These are phyloP conservation scores for Ceriops tagal DNA, from an alignment of 345 rosid genomes.

Conservation along the genomic window DNA sequence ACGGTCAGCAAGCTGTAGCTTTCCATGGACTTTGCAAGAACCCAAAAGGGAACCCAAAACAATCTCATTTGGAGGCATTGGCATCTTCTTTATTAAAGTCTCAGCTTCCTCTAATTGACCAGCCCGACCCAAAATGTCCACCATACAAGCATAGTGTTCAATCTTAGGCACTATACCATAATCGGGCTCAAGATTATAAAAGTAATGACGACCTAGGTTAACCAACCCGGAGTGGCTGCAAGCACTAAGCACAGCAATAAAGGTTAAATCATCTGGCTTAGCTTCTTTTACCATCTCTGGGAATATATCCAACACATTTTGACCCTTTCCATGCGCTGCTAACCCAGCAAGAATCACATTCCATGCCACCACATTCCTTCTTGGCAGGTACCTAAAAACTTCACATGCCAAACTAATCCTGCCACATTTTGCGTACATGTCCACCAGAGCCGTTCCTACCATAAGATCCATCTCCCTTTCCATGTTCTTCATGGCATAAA, in stretches of 20 bases:
- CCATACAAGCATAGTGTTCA: conserved; percentile 87
- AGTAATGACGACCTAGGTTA: conserved; percentile 48
- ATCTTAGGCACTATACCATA: conserved; percentile 52
- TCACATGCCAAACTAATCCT: conserved; percentile 44
- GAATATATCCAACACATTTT: conserved; percentile 47
- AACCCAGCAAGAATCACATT: conserved; percentile 70
- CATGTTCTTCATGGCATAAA: conserved; percentile 50
- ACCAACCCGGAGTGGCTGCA: conserved; percentile 82
- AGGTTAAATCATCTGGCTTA: conserved; percentile 65
- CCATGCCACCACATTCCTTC: conserved; percentile 75
- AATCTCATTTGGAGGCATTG: conserved; percentile 71
- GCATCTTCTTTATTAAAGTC: conserved; percentile 51
- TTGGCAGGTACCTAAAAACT: conserved; percentile 48
- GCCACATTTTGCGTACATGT: conserved; percentile 90
- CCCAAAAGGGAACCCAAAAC: conserved; percentile 80
- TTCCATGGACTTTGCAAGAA: conserved; percentile 60
- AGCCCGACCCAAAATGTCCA: conserved; percentile 80
- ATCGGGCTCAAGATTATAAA: conserved; percentile 35
- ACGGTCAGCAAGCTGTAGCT: conserved; percentile 52
- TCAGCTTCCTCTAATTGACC: conserved; percentile 74
- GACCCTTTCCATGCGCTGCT: conserved; percentile 71
- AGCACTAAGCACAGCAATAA: conserved; percentile 64
- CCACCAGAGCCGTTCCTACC: conserved; percentile 76
- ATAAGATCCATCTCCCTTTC: conserved; percentile 44
- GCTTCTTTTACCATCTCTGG: conserved; percentile 57